Evolutionary conservation across 1,139 yeast species (phyloP).

Genomic region (Geotrichum candidum): DNA sequence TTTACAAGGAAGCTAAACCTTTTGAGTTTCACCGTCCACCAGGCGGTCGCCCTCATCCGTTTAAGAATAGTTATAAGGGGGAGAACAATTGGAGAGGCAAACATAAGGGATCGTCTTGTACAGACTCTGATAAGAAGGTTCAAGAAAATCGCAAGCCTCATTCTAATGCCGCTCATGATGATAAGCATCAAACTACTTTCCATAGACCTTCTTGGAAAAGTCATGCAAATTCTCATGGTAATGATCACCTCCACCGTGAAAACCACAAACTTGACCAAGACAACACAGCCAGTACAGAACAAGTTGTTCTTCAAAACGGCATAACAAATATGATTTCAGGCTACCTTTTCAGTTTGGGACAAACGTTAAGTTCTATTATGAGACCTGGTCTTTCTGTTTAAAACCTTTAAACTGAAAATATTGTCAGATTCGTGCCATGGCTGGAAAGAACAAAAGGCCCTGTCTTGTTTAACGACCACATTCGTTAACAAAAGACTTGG

Average conservation of each 20-base stretch:
- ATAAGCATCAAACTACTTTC: not conserved
- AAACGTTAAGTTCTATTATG: not conserved
- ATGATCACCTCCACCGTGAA: not conserved
- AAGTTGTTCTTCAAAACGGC: not conserved
- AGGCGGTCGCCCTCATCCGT: not conserved
- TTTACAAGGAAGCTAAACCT: constrained; percentile 43
- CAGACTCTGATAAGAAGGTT: not conserved
- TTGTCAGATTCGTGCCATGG: not conserved
- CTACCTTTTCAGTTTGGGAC: not conserved
- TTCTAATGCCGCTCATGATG: not conserved
- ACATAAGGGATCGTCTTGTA: not conserved
- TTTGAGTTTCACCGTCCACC: not conserved
- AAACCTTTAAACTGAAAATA: not conserved
- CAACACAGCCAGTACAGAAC: not conserved
- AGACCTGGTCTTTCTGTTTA: not conserved
- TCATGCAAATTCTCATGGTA: not conserved
- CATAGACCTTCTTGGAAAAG: not conserved
- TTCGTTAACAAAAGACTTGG: not conserved
- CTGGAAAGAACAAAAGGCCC: not conserved
- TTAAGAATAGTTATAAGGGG: not conserved
- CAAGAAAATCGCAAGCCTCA: not conserved
- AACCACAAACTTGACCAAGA: not conserved
- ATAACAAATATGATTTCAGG: not conserved
- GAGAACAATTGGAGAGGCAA: not conserved
- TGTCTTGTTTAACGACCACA: not conserved